These are phyloP conservation scores for Euphrasia confusa DNA, from an alignment of 257 asterid genomes.

Conservation along the genomic window DNA sequence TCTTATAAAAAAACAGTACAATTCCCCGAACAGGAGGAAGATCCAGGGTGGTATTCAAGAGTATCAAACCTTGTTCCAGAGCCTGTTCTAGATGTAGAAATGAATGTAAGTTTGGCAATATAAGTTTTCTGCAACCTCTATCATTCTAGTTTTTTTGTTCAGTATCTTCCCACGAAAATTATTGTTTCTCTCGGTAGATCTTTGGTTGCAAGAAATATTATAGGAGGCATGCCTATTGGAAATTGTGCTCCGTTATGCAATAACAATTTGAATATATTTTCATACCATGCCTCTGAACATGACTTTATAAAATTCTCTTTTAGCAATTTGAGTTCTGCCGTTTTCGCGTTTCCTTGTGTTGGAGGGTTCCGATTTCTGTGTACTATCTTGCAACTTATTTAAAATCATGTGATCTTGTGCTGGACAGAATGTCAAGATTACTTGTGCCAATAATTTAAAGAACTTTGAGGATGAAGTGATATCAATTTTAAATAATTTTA, in stretches of 20 bases:
- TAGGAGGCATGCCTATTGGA: conserved; percentile 19
- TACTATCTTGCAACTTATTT: neutral
- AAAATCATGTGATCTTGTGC: conserved; percentile 10
- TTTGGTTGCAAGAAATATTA: conserved; percentile 19
- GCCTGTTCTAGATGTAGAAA: conserved; percentile 67
- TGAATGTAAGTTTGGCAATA: conserved; percentile 58
- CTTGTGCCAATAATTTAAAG: neutral
- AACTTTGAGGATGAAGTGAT: neutral
- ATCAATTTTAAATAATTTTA: neutral
- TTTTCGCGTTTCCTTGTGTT: conserved; percentile 16
- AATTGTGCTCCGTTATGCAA: conserved; percentile 11
- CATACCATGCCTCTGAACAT: conserved; percentile 9
- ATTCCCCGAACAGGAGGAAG: conserved; percentile 71
- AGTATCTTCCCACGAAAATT: conserved; percentile 1
- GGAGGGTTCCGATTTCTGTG: neutral
- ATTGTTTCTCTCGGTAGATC: conserved; percentile 7
- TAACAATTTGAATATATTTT: conserved; percentile 1
- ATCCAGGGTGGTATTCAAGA: conserved; percentile 97
- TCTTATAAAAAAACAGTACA: conserved; percentile 1
- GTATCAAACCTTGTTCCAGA: conserved; percentile 58
- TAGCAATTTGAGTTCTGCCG: conserved; percentile 7
- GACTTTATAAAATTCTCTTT: neutral
- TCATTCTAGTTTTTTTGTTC: conserved; percentile 14
- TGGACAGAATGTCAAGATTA: neutral
- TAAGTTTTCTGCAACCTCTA: conserved; percentile 21